These are phyloP conservation scores for Pythium coloratum DNA, from an alignment of 352 stramenopile species.

Conservation along the genomic window DNA sequence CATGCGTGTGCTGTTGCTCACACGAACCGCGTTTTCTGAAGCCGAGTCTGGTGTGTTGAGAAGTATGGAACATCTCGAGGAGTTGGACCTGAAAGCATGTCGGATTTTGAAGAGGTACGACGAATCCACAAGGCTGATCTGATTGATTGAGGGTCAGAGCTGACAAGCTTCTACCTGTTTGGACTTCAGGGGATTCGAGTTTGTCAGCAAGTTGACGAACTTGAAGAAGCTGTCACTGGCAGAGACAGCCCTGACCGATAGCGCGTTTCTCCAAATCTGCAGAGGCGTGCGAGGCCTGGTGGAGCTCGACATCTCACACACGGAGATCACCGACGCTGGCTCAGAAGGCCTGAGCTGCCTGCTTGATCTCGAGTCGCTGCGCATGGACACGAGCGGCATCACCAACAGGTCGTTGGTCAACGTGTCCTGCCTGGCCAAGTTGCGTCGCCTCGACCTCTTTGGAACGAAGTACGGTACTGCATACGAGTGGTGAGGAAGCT, in stretches of 20 bases:
- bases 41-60: slow-evolving; percentile 58
- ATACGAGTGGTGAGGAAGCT: not conserved
- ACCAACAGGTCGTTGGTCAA: slow-evolving; percentile 62
- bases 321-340: slow-evolving; percentile 65
- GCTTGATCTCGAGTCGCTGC: slow-evolving; percentile 55
- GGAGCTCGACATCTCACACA: slow-evolving; percentile 66
- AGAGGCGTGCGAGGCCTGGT: slow-evolving; percentile 41
- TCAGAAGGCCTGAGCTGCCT: slow-evolving; percentile 48
- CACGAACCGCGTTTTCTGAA: slow-evolving; percentile 63
- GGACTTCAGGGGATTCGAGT: slow-evolving; percentile 56
- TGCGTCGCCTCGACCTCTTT: slow-evolving; percentile 75
- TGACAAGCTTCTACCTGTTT: not conserved
- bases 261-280: slow-evolving; percentile 62
- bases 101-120: slow-evolving; percentile 64
- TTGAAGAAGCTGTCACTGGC: slow-evolving; percentile 58
- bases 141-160: no score
- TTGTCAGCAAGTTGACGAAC: slow-evolving; percentile 54
- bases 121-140: no score
- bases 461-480: slow-evolving; percentile 50
- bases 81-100: slow-evolving; percentile 70
- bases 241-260: slow-evolving; percentile 64
- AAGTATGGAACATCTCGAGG: slow-evolving; percentile 45
- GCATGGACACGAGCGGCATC: slow-evolving; percentile 63
- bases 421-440: slow-evolving; percentile 47
- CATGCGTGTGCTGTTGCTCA: slow-evolving; percentile 57